phyloP scores from a whole-genome alignment of 176 grass and related monocot species.

The Tuctoria greenei region DNA sequence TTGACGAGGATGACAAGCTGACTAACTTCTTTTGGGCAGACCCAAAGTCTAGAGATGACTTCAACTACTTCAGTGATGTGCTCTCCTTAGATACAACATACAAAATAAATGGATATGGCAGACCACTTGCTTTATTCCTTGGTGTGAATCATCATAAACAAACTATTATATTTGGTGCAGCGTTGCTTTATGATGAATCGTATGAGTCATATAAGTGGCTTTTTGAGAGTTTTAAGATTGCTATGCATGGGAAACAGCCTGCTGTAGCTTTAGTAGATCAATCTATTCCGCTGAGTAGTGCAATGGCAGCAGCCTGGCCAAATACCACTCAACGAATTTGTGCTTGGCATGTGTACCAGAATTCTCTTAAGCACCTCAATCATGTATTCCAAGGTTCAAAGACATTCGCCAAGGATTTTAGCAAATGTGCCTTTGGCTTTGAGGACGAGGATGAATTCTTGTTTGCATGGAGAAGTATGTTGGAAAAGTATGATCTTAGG shows the following conservation, averaged over 20 bases:
- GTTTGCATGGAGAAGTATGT: constrained; percentile 81
- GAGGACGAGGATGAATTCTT: constrained; percentile 87
- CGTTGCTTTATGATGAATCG: constrained; percentile 95
- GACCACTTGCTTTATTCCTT: constrained; percentile 72
- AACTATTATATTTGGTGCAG: constrained; percentile 85
- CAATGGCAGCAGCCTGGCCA: constrained; percentile 78
- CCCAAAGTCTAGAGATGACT: constrained; percentile 85
- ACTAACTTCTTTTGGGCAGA: constrained; percentile 98
- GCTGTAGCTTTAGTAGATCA: constrained; percentile 73
- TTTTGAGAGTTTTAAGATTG: constrained; percentile 96
- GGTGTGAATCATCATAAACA: constrained; percentile 99
- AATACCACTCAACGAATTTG: constrained; percentile 72
- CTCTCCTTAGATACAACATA: constrained; percentile 85
- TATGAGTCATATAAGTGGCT: constrained; percentile 96
- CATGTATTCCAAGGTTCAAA: constrained; percentile 98
- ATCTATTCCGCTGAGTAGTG: constrained; percentile 70
- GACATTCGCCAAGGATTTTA: constrained; percentile 87
- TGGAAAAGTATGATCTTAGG: constrained; percentile 91
- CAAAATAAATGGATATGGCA: constrained; percentile 97
- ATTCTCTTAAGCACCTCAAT: constrained; percentile 90
- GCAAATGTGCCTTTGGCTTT: constrained; percentile 79
- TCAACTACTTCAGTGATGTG: constrained; percentile 78
- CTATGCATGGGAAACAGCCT: constrained; percentile 93
- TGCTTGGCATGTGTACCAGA: constrained; percentile 95
- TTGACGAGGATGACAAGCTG: constrained; percentile 96